Conservation (phyloP, 768 basidiomycete genomes). For the Paxillus involutus region DNA sequence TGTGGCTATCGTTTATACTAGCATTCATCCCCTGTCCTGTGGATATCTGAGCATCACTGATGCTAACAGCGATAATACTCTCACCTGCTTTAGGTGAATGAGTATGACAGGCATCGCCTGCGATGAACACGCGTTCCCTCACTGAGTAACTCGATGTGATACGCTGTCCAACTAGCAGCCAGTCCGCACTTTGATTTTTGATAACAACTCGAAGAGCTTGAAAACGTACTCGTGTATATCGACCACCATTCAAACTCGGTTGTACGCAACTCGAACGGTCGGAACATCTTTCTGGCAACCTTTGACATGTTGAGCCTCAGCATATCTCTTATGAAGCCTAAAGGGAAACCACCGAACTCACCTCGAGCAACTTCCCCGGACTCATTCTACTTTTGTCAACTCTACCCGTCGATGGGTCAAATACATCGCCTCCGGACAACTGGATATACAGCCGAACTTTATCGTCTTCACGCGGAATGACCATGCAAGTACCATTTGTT, state of each 20-base stretch:
- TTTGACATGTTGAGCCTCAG: too few relatives aligned
- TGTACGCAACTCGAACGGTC: conserved; percentile 49
- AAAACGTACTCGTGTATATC: conserved; percentile 54
- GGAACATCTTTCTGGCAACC: conserved; percentile 42
- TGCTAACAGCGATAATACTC: background rate
- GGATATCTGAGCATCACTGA: too few relatives aligned
- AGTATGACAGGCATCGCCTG: conserved; percentile 66
- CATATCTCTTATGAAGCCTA: too few relatives aligned
- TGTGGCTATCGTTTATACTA: too few relatives aligned
- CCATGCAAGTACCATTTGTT: conserved; percentile 60
- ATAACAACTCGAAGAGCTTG: background rate
- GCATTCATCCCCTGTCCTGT: too few relatives aligned
- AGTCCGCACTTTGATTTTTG: background rate
- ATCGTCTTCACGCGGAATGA: conserved; percentile 66
- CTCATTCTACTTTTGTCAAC: conserved; percentile 49
- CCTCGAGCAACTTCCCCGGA: conserved; percentile 50
- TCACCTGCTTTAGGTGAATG: conserved; percentile 59
- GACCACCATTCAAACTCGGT: conserved; percentile 65
- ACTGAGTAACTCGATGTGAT: conserved; percentile 59
- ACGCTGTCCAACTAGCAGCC: conserved; percentile 59
- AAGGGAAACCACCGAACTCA: conserved; percentile 16
- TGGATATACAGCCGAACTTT: conserved; percentile 68
- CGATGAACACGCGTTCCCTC: conserved; percentile 63
- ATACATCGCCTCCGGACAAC: conserved; percentile 43
- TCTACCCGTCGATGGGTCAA: conserved; percentile 43